Base-by-base conservation (phyloP, 495 filamentous ascomycete genomes). In the Cercophora sp. region DNA sequence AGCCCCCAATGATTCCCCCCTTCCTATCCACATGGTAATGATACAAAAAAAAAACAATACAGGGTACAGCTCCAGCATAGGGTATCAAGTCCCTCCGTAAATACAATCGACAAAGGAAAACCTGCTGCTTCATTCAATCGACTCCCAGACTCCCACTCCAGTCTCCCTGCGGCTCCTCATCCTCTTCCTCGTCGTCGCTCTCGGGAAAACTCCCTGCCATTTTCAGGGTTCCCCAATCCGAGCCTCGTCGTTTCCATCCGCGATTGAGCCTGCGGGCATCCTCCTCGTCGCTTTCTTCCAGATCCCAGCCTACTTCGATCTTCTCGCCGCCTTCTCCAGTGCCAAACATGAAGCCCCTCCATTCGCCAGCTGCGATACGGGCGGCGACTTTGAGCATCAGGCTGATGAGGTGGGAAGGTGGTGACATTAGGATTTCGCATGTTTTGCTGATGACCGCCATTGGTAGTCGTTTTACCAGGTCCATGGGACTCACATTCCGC, bases 361-460 rank as follows among this genome's bases (percentile, higher is more conserved):
- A 78, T 55, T 80, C 78, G 4, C 83, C 86, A 18, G 84, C 79
- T 0, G 81, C 77, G 54, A 94, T 87, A 31, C 79, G 81, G 0
- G 86, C 83, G 2, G 90, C 88, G 24, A 96, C 86, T 44, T 81
- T 81, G 6, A 96, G 75, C 74, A 96, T 87, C 34, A 93, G 68
- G 6, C 81, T 75, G 29, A 95, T 75, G 6, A 96, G 76, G 52
- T 88, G 80, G 19, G 83, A 77, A 0, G 90, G 89, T 6, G 89
- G 89, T 0, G 85, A 79, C 22, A 94, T 69, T 1, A 94, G 72
- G 3, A 93, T 74, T 16, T 86, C 80, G 62, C 81, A 84, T 0
- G 88, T 89, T 67, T 86, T 89, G 23, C 85, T 79, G 15, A 94
- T 72, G 20, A 96, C 77, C 0, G 81, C 79, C 8, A 79, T 72